Conservation (phyloP, 169 alveolate genomes). For the Cryptosporidium andersoni region DNA sequence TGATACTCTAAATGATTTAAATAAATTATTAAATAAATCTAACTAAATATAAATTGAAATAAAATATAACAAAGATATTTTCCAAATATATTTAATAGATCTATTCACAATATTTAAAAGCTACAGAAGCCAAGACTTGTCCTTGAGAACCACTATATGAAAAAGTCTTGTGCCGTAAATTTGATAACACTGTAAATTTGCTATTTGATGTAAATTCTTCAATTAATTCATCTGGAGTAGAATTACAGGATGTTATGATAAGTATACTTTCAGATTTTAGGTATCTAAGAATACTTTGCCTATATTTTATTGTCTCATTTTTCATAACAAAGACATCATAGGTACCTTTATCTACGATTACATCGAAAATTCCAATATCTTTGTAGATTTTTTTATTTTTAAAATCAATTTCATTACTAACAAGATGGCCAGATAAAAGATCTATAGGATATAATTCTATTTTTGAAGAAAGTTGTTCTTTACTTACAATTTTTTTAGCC, state of each 20-base stretch:
- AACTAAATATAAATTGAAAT: neutral
- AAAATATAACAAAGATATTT: too few species aligned
- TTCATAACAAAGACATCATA: constrained; percentile 78
- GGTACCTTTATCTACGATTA: constrained; percentile 78
- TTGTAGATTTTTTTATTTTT: constrained; percentile 16
- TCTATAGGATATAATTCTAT: constrained; percentile 67
- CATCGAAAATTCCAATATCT: constrained; percentile 67
- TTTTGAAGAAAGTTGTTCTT: constrained; percentile 59
- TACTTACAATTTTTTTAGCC: constrained; percentile 69
- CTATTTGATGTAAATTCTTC: constrained; percentile 30
- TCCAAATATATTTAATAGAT: neutral
- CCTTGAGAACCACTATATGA: constrained; percentile 53
- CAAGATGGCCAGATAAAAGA: constrained; percentile 43
- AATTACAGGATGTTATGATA: constrained; percentile 76
- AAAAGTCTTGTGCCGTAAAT: constrained; percentile 50
- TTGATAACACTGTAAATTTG: constrained; percentile 19
- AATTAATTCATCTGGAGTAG: constrained; percentile 76
- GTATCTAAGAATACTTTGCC: constrained; percentile 70
- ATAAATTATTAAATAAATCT: constrained; percentile 1
- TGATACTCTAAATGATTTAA: constrained; percentile 1
- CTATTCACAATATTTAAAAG: constrained; percentile 20
- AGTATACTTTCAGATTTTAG: constrained; percentile 62
- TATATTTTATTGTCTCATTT: constrained; percentile 70
- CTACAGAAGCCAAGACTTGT: constrained; percentile 65
- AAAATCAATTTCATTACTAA: constrained; percentile 1